Base-by-base conservation (phyloP, 257 asterid genomes). In the Nicotiana otophora region DNA sequence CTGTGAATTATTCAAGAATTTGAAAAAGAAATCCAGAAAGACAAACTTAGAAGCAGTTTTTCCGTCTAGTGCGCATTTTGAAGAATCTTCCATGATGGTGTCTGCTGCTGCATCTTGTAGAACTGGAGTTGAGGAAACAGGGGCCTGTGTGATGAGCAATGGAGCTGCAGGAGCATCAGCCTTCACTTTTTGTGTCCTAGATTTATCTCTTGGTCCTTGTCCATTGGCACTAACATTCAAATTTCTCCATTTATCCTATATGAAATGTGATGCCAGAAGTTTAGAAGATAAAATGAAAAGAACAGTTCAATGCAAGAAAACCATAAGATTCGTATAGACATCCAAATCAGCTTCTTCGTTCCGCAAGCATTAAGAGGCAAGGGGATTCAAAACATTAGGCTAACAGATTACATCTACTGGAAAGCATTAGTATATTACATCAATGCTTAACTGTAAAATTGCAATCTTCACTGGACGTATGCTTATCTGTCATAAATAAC, bases 221-320 rank as follows among this genome's bases (percentile, higher is more conserved):
- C 93, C 97, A 87, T 81, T 92, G 64, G 96, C 95, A 69, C 89
- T 85, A 15, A 90, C 96, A 78, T 89, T 91, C 90, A 95, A 86
- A 86, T 95, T 95, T 81, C 99, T 84, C 98, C 98, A 95, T 85
- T 95, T 95, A 90, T 95, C 98, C 99, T 93, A 84, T 26, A 33
- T 26, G 82, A 57, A 83, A 12, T 46, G 30, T 7, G 3, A 5
- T 3, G 58, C 60, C 78, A 72, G 26, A 72, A 20, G 58, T 31
- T 57, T 23, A 34, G 16, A 81, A 51, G 48, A 23, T 10, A 62
- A 31, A 74, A 1, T 58, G 54, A 5, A 19, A 65, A 51, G 5
- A 17, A 31, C 36, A 34, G 23, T 51, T 2, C 70, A 54, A 42
- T 33, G 55, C 55, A 77, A 58, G n/a, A 36, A 54, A 76, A 53